Base-by-base conservation (phyloP, 768 basidiomycete genomes). In the Leccinum obscurum region DNA sequence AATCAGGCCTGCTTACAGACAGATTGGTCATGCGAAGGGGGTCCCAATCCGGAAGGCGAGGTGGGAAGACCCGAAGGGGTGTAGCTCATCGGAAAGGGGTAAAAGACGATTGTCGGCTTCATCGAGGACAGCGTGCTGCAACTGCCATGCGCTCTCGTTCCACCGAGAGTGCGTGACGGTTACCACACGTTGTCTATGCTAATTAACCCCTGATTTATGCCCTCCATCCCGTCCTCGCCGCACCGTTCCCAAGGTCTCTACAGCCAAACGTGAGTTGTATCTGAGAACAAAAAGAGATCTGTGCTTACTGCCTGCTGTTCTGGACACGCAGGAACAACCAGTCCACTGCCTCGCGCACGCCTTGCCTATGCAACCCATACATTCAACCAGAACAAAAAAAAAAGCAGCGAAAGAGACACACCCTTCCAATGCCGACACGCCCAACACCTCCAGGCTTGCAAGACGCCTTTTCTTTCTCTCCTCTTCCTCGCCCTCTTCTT, bases 271-370 rank as follows among this genome's bases (percentile, higher is more conserved):
- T 63, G 4, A 63, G 28, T n/a, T 9, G 0, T 2, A n/a, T n/a
- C 4, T 14, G 6, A 3, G 1, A 10, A 26, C 4, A 32, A 6
- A 46, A 44, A 35, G 4, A 1, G 10, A 41, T 34, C 11, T 0
- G 3, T 5, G 46, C 70, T 57, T 52, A 87, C 89, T 85, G 84
- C 63, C 90, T 78, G 64, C 92, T 93, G 65, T 94, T 95, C 75
- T 96, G 93, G 5, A 97, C 95, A 0, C 95, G 83, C 57, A 95
- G 85, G 70, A 96, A 96, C 28, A 98, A 70, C 95, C 95, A 98
- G 69, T 97, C 91, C 3, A 97, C 91, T 0, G 92, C 94, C 54
- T 90, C 90, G 57, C 89, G 83, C 15, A 96, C 88, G 2, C 95
- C 95, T 32, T 92, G 92, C 48, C 95, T 97, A 56, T 1, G 65